Evolutionary conservation across 2,329 filamentous ascomycete species (phyloP).

Genomic region (Chaetothyriales sp.): DNA sequence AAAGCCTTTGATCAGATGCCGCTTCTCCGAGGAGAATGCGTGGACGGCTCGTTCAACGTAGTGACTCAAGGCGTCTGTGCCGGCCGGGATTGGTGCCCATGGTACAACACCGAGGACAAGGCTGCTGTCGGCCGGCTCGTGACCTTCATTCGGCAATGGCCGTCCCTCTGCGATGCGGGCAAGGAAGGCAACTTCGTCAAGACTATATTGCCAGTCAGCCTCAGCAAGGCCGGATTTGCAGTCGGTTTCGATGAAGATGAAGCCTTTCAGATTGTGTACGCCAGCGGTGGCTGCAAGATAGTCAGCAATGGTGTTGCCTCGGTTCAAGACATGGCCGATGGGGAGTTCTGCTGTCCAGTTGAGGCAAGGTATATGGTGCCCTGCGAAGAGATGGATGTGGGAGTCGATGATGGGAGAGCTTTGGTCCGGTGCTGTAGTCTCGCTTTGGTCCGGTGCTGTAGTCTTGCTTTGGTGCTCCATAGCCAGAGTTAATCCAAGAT

Average conservation of each 20-base stretch:
- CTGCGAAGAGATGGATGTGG: slow-evolving; percentile 78
- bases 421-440: too few species aligned
- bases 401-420: slow-evolving; percentile 54
- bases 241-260: slow-evolving; percentile 73
- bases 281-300: slow-evolving; percentile 36
- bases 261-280: slow-evolving; percentile 43
- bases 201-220: slow-evolving; percentile 48
- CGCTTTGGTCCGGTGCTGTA: too few species aligned
- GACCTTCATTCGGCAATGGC: slow-evolving; percentile 43
- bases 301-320: slow-evolving; percentile 49
- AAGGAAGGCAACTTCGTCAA: slow-evolving; percentile 58
- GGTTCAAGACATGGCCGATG: slow-evolving; percentile 42
- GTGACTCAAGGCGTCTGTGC: slow-evolving; percentile 41
- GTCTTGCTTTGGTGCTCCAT: too few species aligned
- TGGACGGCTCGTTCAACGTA: slow-evolving; percentile 51
- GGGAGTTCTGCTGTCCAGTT: slow-evolving; percentile 46
- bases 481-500: too few species aligned
- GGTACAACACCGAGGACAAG: slow-evolving; percentile 58
- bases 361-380: slow-evolving; percentile 49
- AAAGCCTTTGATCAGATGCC: slow-evolving; percentile 55
- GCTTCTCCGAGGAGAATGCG: slow-evolving; percentile 38
- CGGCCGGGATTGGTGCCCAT: slow-evolving; percentile 70
- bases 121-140: slow-evolving; percentile 35
- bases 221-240: slow-evolving; percentile 46
- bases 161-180: slow-evolving; percentile 48